Conservation (phyloP, 768 basidiomycete genomes). For the Hypsizygus marmoreus region DNA sequence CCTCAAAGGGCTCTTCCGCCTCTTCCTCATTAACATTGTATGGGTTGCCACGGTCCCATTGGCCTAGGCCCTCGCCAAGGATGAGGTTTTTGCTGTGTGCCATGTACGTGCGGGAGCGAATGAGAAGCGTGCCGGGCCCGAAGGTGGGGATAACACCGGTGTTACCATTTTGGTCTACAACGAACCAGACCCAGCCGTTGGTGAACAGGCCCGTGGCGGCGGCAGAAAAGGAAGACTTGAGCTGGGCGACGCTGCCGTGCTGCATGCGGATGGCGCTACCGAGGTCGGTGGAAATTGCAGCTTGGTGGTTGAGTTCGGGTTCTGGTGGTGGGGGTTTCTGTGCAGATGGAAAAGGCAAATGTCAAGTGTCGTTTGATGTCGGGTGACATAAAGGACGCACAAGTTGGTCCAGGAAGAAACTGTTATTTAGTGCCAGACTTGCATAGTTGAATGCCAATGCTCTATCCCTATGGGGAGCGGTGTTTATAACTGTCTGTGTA, state of each 20-base stretch:
- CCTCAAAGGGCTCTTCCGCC: slow-evolving; percentile 2
- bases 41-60: slow-evolving; percentile 6
- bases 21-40: slow-evolving; percentile 1
- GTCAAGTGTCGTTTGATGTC: slow-evolving; percentile 3
- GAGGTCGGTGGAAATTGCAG: slow-evolving; percentile 36
- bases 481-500: slow-evolving; percentile 70
- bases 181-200: slow-evolving; percentile 88
- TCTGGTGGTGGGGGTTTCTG: slow-evolving; percentile 45
- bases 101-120: slow-evolving; percentile 55
- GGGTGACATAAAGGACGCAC: slow-evolving; percentile 48
- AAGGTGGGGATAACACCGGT: slow-evolving; percentile 82
- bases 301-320: slow-evolving; percentile 35
- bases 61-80: slow-evolving; percentile 15
- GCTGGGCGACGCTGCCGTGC: slow-evolving; percentile 64
- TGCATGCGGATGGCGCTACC: slow-evolving; percentile 39
- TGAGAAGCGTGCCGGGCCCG: slow-evolving; percentile 85
- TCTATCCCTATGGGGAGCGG: slow-evolving; percentile 57
- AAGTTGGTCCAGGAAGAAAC: slow-evolving; percentile 87
- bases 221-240: slow-evolving; percentile 77
- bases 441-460: slow-evolving; percentile 88
- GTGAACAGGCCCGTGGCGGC: slow-evolving; percentile 78
- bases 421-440: slow-evolving; percentile 90
- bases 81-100: slow-evolving; percentile 18
- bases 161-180: slow-evolving; percentile 61
- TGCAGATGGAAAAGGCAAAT: slow-evolving; percentile 11